A percentile compares a stretch with the other conserved stretches of the same genome.
phyloP scores from a whole-genome alignment of 371 early-diverging fungal species.

The Capillidium heterosporum region DNA sequence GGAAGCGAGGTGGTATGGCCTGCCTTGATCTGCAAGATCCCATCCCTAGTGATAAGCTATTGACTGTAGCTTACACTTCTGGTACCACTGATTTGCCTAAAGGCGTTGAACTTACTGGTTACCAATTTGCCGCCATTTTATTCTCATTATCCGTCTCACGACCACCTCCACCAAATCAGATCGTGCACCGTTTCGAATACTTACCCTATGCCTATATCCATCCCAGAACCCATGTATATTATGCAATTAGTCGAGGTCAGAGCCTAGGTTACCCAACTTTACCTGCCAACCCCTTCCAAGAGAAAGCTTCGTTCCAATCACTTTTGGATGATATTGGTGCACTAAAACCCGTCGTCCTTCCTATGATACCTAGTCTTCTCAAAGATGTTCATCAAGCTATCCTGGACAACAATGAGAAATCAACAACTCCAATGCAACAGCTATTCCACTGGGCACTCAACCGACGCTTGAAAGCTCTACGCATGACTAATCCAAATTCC shows the following conservation, averaged over 20 bases:
- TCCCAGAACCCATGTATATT: neutral
- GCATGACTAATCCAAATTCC: no score
- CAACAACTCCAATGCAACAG: no score
- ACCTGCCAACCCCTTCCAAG: neutral
- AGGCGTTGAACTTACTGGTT: neutral
- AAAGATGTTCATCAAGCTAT: no score
- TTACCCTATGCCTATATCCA: neutral
- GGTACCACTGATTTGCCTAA: conserved; percentile 5
- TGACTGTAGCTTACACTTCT: conserved; percentile 1
- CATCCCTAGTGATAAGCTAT: neutral
- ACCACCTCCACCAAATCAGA: no score
- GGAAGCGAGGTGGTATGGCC: neutral
- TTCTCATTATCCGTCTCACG: neutral
- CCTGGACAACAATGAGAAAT: no score
- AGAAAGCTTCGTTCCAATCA: neutral
- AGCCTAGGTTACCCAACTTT: neutral
- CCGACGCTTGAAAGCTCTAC: no score
- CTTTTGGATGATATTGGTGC: conserved; percentile 1
- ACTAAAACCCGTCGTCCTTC: neutral
- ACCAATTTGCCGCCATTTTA: neutral
- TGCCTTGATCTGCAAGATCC: neutral
- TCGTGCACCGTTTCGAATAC: neutral
- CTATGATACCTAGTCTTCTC: neutral
- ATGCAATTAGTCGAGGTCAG: neutral
- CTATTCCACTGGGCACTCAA: no score